Evolutionary conservation across 2,329 filamentous ascomycete genomes (phyloP).

Genomic region (Rutstroemia sydowiana): DNA sequence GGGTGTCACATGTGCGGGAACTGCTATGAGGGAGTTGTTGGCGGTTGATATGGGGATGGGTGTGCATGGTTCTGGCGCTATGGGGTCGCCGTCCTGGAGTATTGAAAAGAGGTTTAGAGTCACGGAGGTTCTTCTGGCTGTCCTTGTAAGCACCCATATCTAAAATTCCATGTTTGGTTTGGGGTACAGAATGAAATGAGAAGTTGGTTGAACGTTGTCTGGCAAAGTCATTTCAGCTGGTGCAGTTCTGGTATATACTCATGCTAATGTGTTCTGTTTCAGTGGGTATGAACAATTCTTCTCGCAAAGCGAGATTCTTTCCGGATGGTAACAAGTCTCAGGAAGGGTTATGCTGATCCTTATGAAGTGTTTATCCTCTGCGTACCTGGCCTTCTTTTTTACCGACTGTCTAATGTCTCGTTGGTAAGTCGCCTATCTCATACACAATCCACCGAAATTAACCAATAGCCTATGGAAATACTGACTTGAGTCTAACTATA

Average conservation of each 20-base stretch:
- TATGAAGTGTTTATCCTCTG: conserved; percentile 62
- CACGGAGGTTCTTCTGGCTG: conserved; percentile 63
- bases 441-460: not conserved
- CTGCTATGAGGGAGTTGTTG: conserved; percentile 58
- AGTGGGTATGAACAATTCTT: not conserved
- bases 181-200: too few species aligned
- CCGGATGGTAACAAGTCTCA: not conserved
- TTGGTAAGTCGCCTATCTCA: conserved; percentile 46
- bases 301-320: not conserved
- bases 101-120: conserved; percentile 46
- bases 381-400: conserved; percentile 75
- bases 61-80: conserved; percentile 31
- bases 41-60: conserved; percentile 38
- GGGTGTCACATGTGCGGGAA: conserved; percentile 61
- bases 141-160: conserved; percentile 53
- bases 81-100: conserved; percentile 37
- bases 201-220: too few species aligned
- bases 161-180: too few species aligned
- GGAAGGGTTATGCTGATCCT: not conserved
- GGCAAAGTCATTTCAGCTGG: not conserved
- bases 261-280: not conserved
- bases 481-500: not conserved
- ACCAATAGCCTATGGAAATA: not conserved
- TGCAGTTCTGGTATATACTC: not conserved
- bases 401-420: conserved; percentile 79